Conservation (phyloP, 305 asterid genomes). For the Fraxinus ornus region DNA sequence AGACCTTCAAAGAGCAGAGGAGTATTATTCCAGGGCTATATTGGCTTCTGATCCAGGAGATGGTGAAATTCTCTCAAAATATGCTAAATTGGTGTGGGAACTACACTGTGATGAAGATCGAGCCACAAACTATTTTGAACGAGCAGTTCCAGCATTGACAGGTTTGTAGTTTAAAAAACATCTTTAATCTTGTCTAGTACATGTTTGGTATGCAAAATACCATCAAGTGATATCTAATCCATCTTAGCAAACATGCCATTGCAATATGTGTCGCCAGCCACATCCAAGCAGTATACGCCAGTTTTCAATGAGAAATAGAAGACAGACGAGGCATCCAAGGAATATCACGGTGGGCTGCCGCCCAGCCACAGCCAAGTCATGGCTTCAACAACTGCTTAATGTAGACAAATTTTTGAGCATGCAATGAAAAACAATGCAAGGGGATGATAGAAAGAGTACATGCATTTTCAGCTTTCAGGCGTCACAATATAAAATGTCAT, state of each 20-base stretch:
- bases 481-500: background rate
- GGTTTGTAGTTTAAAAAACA: constrained; percentile 35
- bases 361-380: constrained; percentile 30
- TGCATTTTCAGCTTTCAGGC: background rate
- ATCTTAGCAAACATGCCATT: background rate
- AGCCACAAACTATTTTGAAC: constrained; percentile 59
- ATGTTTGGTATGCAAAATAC: background rate
- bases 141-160: constrained; percentile 67
- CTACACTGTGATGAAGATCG: constrained; percentile 54
- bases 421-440: background rate
- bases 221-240: background rate
- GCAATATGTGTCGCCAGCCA: constrained; percentile 46
- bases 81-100: constrained; percentile 74
- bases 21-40: constrained; percentile 75
- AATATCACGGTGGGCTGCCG: constrained; percentile 1
- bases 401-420: background rate
- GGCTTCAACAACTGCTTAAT: constrained; percentile 53
- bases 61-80: constrained; percentile 77
- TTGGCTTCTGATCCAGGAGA: constrained; percentile 74
- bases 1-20: constrained; percentile 65
- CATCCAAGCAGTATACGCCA: constrained; percentile 78
- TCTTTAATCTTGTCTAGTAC: background rate
- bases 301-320: constrained; percentile 72
- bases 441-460: background rate
- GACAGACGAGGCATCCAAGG: constrained; percentile 25